These are phyloP conservation scores for Saccharum officinarum DNA, from an alignment of 176 grass and related monocot genomes.

Conservation along the genomic window DNA sequence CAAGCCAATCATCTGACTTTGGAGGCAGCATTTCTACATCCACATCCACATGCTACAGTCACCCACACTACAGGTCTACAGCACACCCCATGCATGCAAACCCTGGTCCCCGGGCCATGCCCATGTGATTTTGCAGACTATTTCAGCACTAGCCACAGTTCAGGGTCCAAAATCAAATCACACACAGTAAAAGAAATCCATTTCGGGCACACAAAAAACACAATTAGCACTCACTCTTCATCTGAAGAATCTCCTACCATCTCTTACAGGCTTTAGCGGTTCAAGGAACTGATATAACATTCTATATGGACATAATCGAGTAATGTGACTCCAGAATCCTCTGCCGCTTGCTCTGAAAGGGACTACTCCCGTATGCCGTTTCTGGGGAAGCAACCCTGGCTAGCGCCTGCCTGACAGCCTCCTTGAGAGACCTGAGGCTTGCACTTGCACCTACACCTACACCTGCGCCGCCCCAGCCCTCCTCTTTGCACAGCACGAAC, in stretches of 20 bases:
- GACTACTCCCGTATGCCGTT: constrained; percentile 8
- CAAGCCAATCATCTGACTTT: constrained; percentile 32
- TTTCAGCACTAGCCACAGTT: constrained; percentile 27
- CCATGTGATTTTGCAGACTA: constrained; percentile 5
- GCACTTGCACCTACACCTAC: background rate
- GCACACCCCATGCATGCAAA: constrained; percentile 6
- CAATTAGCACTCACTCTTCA: background rate
- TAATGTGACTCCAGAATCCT: constrained; percentile 40
- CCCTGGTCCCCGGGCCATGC: background rate
- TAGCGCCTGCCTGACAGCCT: constrained; percentile 44
- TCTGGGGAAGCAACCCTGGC: constrained; percentile 40
- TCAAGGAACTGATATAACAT: background rate
- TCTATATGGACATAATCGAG: constrained; percentile 43
- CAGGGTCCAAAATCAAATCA: background rate
- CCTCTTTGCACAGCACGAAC: constrained; percentile 41
- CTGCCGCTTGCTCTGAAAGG: constrained; percentile 49
- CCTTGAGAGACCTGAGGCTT: constrained; percentile 42
- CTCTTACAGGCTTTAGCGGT: background rate
- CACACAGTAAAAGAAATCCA: background rate
- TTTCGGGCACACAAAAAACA: background rate
- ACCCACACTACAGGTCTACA: background rate
- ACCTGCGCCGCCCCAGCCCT: background rate
- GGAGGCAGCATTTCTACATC: constrained; percentile 21
- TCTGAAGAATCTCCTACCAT: background rate
- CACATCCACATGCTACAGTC: background rate